Conservation (phyloP, 2,329 filamentous ascomycete genomes). For the Metarhizium anisopliae region DNA sequence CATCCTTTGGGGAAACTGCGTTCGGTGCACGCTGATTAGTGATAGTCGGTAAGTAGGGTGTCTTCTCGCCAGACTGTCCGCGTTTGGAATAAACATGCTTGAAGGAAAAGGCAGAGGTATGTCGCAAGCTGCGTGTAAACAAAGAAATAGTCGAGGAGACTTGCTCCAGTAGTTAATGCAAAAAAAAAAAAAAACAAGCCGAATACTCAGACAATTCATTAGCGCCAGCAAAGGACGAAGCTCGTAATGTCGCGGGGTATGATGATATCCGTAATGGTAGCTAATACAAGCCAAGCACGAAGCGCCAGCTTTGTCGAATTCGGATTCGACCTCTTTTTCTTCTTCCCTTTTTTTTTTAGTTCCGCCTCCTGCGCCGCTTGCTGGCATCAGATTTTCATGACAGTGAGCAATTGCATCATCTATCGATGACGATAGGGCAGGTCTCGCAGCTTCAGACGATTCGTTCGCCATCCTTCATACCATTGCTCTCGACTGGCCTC, state of each 20-base stretch:
- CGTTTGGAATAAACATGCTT: neutral
- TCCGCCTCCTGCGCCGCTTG: neutral
- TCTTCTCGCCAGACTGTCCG: neutral
- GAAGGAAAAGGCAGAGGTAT: neutral
- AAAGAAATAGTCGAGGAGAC: neutral
- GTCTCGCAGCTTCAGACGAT: slow-evolving; percentile 49
- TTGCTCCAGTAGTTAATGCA: neutral
- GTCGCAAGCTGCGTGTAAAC: neutral
- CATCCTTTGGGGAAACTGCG: neutral
- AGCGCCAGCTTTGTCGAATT: neutral
- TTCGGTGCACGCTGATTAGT: neutral
- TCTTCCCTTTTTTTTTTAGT: no score
- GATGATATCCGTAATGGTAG: neutral
- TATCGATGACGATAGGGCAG: slow-evolving; percentile 27
- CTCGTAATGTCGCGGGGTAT: neutral
- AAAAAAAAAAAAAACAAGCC: neutral
- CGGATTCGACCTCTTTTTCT: neutral
- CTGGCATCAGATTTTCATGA: neutral
- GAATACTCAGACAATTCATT: neutral
- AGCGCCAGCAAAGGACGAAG: neutral
- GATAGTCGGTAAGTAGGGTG: neutral
- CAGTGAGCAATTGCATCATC: neutral
- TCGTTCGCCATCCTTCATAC: slow-evolving; percentile 93
- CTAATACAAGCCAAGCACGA: neutral
- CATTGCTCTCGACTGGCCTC: slow-evolving; percentile 85